These are phyloP conservation scores for Akanthomyces lecanii DNA, from an alignment of 2,329 filamentous ascomycete species.

Conservation along the genomic window DNA sequence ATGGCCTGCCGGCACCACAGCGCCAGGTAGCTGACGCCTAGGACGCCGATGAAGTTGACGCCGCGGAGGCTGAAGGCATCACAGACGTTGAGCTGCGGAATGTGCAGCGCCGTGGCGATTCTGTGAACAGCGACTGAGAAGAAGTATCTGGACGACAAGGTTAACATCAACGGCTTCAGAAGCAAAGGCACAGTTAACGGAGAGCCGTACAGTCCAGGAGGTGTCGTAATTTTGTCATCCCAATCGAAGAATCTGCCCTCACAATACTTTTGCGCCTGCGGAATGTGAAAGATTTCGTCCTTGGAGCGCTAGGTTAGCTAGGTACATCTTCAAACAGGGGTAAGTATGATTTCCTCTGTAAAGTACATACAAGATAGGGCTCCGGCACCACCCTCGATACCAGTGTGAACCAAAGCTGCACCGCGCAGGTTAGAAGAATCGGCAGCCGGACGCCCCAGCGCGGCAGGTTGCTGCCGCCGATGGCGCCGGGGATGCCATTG, in stretches of 20 bases:
- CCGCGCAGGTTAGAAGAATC: constrained; percentile 12
- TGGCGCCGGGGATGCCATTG: constrained; percentile 10
- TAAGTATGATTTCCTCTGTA: neutral
- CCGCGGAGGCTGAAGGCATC: constrained; percentile 38
- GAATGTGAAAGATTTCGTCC: constrained; percentile 87
- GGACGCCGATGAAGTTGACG: constrained; percentile 42
- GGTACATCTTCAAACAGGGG: neutral
- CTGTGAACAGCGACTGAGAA: constrained; percentile 30
- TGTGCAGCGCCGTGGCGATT: neutral
- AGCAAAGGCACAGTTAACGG: constrained; percentile 16
- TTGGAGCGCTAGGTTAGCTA: constrained; percentile 30
- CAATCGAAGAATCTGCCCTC: constrained; percentile 68
- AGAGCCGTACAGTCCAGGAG: constrained; percentile 70
- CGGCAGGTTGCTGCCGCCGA: constrained; percentile 14
- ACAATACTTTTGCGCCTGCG: constrained; percentile 87
- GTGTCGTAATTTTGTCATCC: constrained; percentile 97
- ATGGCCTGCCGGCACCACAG: constrained; percentile 50
- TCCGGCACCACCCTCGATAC: constrained; percentile 41
- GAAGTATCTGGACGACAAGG: constrained; percentile 37
- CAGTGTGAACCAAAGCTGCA: constrained; percentile 34
- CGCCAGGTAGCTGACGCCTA: constrained; percentile 41
- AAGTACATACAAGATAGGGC: constrained; percentile 48
- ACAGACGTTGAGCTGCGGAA: constrained; percentile 22
- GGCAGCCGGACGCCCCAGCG: constrained; percentile 16
- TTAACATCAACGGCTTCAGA: neutral